Conservation (phyloP, 352 stramenopile species). For the Globisporangium solare region DNA sequence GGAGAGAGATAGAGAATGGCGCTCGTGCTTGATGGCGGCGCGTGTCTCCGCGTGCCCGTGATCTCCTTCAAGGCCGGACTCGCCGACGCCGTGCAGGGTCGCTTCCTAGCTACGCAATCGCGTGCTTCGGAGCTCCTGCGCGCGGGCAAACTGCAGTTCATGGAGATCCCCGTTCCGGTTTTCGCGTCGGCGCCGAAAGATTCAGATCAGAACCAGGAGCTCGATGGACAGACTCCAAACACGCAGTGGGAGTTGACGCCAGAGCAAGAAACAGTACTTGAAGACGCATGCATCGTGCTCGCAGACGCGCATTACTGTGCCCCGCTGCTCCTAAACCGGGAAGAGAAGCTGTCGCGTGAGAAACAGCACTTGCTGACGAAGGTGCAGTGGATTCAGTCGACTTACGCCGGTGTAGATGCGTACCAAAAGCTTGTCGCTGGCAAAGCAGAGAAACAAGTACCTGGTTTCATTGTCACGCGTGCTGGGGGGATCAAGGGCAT, state of each 20-base stretch:
- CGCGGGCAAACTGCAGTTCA: slow-evolving; percentile 21
- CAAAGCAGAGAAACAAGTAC: slow-evolving; percentile 10
- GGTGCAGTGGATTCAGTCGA: slow-evolving; percentile 49
- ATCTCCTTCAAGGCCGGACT: slow-evolving; percentile 34
- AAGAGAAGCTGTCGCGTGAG: slow-evolving; percentile 25
- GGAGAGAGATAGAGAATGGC: too few relatives aligned
- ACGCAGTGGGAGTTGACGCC: slow-evolving; percentile 24
- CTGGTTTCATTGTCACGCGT: slow-evolving; percentile 39
- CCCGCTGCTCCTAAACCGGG: slow-evolving; percentile 29
- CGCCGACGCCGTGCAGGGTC: slow-evolving; percentile 19
- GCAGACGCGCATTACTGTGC: slow-evolving; percentile 24
- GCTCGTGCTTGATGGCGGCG: too few relatives aligned
- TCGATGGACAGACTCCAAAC: slow-evolving; percentile 2
- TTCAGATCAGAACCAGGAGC: slow-evolving; percentile 5
- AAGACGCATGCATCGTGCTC: slow-evolving; percentile 27
- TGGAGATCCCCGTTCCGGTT: slow-evolving; percentile 23
- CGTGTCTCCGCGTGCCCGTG: slow-evolving; percentile 23
- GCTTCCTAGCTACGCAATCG: slow-evolving; percentile 11
- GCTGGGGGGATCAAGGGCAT: slow-evolving; percentile 42
- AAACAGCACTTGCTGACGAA: slow-evolving; percentile 40
- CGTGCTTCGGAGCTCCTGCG: slow-evolving; percentile 10
- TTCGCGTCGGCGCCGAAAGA: not conserved
- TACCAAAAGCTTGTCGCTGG: slow-evolving; percentile 27
- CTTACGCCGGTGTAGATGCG: slow-evolving; percentile 45
- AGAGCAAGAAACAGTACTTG: slow-evolving; percentile 28